Base-by-base conservation (phyloP, 2,329 filamentous ascomycete species). In the Drechmeria coniospora region DNA sequence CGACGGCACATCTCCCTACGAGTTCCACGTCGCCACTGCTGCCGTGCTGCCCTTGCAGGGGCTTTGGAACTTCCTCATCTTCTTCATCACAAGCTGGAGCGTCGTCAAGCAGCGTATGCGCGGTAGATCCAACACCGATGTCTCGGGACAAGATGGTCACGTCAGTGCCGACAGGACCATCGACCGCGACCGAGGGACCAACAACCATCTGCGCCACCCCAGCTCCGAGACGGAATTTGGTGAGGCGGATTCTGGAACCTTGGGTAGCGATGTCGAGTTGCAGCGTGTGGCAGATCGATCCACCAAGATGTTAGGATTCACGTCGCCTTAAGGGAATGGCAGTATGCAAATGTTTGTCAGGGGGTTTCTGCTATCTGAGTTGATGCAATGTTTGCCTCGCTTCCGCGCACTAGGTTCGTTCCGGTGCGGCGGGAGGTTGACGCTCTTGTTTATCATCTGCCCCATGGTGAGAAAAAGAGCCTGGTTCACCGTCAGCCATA, bases 31-130 rank as follows among this genome's bases (percentile, higher is more conserved):
- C 27, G 66, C 70, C 1, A 74, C 75, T 6, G 74, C 76, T 2
- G 61, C 80, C 2, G 79, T 86, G 0, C 59, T 87, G 4, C 79
- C 81, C 0, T 58, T 83, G 1, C 81, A 87, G 47, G 81, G 81
- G 1, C 67, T 83, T 18, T 86, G 80, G 79, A 87, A 87, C 44
- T 68, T 73, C 17, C 55, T 81, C 28, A 81, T 90, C 31, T 87
- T 84, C 51, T 68, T 79, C 33, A 65, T 67, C 5, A 79, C 78
- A 2, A 80, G 63, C 36, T 64, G 58, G 54, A 28, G 17, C 1
- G 35, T 36, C 2, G 35, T 54, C 11, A 39, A 25, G 20, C 31
- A 33, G 12, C 35, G 39, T 30, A 11, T 30, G 6, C 36, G 26
- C 9, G 35, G 26, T 12, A 26, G 15, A 24, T 4, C 17, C 9